Percentiles rank a stretch among this genome's conserved stretches.
Evolutionary conservation across 1,139 yeast species (phyloP).

Genomic region (Geotrichum fermentans): DNA sequence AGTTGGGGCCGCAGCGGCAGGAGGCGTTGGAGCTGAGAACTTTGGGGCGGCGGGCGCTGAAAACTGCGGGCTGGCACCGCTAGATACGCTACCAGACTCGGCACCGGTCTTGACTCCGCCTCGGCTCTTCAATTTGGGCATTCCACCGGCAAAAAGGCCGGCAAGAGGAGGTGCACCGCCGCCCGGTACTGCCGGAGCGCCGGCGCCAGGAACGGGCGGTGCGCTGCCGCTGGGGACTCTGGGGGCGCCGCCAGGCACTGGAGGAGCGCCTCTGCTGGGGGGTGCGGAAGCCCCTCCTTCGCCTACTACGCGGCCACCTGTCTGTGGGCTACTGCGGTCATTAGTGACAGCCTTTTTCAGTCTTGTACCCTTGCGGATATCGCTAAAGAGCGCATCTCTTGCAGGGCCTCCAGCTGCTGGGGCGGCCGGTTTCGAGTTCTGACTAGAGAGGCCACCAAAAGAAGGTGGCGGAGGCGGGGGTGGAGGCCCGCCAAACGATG

Average conservation of each 20-base stretch:
- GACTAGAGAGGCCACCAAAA: constrained; percentile 31
- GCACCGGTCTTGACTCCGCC: constrained; percentile 46
- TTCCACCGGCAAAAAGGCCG: constrained; percentile 79
- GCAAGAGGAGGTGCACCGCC: constrained; percentile 49
- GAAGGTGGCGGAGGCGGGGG: constrained; percentile 37
- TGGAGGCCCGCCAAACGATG: constrained; percentile 30
- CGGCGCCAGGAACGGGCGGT: constrained; percentile 19
- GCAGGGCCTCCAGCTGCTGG: constrained; percentile 28
- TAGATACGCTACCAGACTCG: constrained; percentile 21
- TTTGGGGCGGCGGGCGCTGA: constrained; percentile 16
- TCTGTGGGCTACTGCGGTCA: constrained; percentile 57
- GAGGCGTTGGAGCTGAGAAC: constrained; percentile 34
- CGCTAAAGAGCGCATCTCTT: constrained; percentile 77
- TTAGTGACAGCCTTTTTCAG: constrained; percentile 74
- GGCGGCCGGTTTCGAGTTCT: constrained; percentile 25
- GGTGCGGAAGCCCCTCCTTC: constrained; percentile 33
- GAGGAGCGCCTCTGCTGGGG: constrained; percentile 37
- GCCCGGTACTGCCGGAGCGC: constrained; percentile 19
- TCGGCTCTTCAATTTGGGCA: constrained; percentile 68
- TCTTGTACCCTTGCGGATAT: constrained; percentile 71
- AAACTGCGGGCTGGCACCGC: constrained; percentile 35
- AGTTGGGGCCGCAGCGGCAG: constrained; percentile 35
- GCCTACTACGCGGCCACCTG: constrained; percentile 40
- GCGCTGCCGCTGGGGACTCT: constrained; percentile 17
- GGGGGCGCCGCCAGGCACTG: constrained; percentile 29